Evolutionary conservation across 2,329 filamentous ascomycete genomes (phyloP), one percentile per base, ranked within the genome.

Genomic region (Fusarium verrucosum): DNA sequence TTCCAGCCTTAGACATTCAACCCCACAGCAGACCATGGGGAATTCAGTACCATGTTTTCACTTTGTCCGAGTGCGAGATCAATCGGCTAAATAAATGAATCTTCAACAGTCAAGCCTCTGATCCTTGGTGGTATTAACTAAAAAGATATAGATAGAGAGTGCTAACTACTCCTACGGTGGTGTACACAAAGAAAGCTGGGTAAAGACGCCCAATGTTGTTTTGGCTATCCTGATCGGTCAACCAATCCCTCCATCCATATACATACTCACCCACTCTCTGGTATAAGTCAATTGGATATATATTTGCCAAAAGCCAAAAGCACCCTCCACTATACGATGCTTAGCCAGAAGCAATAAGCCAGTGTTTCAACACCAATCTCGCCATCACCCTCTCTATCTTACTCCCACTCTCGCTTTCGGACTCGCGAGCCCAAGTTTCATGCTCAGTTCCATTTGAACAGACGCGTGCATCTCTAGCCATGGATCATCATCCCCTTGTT

Each of bases 271-370:
- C 30, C 33, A 51, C 41, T 62, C 57, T 68, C 52, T 68, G 46
- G 57, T 70, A 70, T 68, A 70, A 62, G 63, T 71, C 62, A 60
- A 71, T 59, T 62, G 69, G 56, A 72, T 70, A 68, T 65, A 55
- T 64, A 58, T 69, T 71, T 68, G 50, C 47, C 57, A 55, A 49
- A 65, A 65, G 50, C 46, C 49, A 54, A 60, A 33, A 61, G 55
- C 44, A 20, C 26, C 32, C 53, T 43, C 41, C 62, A 66, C 66
- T 65, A 52, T 56, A 42, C 52, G 58, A 68, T 68, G 60, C 61
- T 59, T 50, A 41, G 60, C 49, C 51, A 64, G 50, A 68, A 66
- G 58, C 33, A 45, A 43, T 32, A 58, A 50, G 41, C 37, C 51
- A 58, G 37, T 28, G 19, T 50, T 58, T 61, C n/a, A 32, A 32